Evolutionary conservation across 352 stramenopile genomes (phyloP).

Genomic region (Phytophthora palmivora): DNA sequence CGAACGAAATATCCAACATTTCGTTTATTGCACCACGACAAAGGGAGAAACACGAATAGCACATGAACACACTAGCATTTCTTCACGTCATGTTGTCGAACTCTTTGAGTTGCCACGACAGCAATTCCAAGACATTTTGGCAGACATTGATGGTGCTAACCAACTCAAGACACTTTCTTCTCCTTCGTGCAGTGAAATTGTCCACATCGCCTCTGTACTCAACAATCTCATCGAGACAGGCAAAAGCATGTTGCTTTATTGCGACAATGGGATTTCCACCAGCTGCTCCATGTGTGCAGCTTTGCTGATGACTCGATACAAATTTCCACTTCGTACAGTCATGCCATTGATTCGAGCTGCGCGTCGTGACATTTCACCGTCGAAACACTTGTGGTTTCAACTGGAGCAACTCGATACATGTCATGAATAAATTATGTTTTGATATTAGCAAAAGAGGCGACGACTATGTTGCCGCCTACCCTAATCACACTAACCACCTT

Average conservation of each 20-base stretch:
- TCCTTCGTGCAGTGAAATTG: conserved; percentile 10
- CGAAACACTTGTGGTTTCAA: conserved; percentile 18
- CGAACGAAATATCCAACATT: conserved; percentile 10
- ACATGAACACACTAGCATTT: not conserved
- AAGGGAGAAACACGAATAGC: conserved; percentile 5
- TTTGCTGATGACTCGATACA: conserved; percentile 47
- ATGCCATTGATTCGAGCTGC: conserved; percentile 24
- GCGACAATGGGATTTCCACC: conserved; percentile 33
- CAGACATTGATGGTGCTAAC: not conserved
- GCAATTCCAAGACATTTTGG: conserved; percentile 16
- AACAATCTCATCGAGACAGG: conserved; percentile 4
- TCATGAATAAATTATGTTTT: conserved; percentile 44
- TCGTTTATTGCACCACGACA: conserved; percentile 22
- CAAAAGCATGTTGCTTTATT: conserved; percentile 41
- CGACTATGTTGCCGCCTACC: not conserved
- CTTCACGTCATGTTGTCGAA: conserved; percentile 3
- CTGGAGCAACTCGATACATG: conserved; percentile 11
- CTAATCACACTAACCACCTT: conserved; percentile 4
- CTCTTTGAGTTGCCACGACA: conserved; percentile 22
- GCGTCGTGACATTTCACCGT: conserved; percentile 14
- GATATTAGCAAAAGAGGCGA: conserved; percentile 41
- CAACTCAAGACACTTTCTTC: conserved; percentile 11
- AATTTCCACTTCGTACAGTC: conserved; percentile 29
- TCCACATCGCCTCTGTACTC: not conserved
- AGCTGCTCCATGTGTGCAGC: conserved; percentile 41